phyloP scores from a whole-genome alignment of 768 basidiomycete species.

The Suillus sp. region DNA sequence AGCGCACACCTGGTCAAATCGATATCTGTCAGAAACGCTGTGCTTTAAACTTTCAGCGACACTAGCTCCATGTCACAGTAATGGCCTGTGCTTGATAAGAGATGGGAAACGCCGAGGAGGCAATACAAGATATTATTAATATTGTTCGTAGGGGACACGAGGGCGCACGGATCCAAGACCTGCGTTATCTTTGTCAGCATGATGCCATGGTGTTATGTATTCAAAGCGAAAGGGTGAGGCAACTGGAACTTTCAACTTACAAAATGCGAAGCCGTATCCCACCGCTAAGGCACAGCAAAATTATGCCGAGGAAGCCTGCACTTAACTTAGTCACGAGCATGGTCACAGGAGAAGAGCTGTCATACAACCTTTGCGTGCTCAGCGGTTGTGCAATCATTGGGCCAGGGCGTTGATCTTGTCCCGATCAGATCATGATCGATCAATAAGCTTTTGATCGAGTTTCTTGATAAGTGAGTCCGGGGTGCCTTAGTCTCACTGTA shows the following conservation, averaged over 20 bases:
- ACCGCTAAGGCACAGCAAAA: neutral
- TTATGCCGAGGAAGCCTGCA: neutral
- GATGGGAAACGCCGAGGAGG: constrained; percentile 5
- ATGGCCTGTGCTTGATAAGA: constrained; percentile 2
- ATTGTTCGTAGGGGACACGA: neutral
- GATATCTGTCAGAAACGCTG: neutral
- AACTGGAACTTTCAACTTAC: neutral
- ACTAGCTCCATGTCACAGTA: neutral
- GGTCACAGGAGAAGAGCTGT: neutral
- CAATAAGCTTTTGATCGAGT: constrained; percentile 11
- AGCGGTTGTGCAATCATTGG: neutral
- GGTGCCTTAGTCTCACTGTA: constrained; percentile 9
- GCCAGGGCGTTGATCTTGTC: neutral
- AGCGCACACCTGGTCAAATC: neutral
- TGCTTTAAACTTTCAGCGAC: neutral
- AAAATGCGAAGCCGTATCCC: neutral
- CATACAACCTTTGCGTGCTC: neutral
- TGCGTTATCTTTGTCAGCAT: neutral
- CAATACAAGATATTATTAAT: constrained; percentile 3
- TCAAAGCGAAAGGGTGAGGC: neutral
- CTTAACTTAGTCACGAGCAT: neutral
- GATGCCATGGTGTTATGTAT: neutral
- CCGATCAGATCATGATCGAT: constrained; percentile 11
- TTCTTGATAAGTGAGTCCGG: constrained; percentile 5
- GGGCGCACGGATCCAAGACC: constrained; percentile 5